Evolutionary conservation across 805 yeast genomes (phyloP), one percentile per base, ranked within the genome.

Genomic region (Lipomyces mesembrius): DNA sequence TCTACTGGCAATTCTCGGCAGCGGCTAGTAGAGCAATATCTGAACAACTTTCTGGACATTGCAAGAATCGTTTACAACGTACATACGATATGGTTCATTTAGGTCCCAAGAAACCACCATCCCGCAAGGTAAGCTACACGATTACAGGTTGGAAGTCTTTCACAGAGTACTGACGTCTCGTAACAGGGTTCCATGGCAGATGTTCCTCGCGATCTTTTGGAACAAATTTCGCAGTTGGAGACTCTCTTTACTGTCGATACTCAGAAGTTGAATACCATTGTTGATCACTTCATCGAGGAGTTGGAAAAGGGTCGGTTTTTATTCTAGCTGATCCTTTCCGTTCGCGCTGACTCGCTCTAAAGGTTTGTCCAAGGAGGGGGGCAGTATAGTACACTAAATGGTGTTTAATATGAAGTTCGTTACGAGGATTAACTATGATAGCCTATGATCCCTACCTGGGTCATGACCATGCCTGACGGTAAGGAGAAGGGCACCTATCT

Each of bases 391-490:
- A 66, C 29, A 74, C 53, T 9, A 8, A 3, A 27, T 57, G 6
- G 22, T 11, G 17, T n/a, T 51, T 34, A 34, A 11, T 27, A 3
- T 37, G 29, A 17, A 2, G 35, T 35, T 37, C 37, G 12, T 12
- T 22, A 60, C 51, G 20, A 34, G 46, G n/a, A 29, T 14, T 35
- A n/a, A 34, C 17, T 32, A 12, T 17, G 17, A 22, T 25, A 70
- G 73, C 98, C 99, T 69, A 94, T 94, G 98, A 92, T 89, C 77
- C 97, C 97, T 59, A 91, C 96, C 69, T 94, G 98, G 98, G 98
- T 94, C 64, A 82, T 92, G 84, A 96, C 90, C 75, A 89, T 83
- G 82, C 98, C 98, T 72, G 88, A 94, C 60, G 99, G 99, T 72
- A 81, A 87, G 73, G 99, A 94, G 79, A 84, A 84, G 54, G 99